Evolutionary conservation across 768 basidiomycete species (phyloP), one percentile per base, ranked within the genome.

Genomic region (Filobasidium wieringae): DNA sequence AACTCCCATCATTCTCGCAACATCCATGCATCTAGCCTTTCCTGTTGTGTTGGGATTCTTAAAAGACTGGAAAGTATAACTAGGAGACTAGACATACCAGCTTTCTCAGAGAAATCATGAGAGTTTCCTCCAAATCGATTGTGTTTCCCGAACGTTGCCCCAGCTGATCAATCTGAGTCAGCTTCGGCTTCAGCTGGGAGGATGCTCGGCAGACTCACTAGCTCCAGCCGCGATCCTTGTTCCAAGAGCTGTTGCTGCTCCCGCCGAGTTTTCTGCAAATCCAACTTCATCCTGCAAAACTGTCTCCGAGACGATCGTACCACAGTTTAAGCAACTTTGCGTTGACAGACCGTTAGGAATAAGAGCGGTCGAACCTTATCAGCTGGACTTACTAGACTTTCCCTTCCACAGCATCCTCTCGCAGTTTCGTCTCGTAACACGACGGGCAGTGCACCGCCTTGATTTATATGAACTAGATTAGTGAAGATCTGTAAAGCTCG

Each of bases 181-280:
- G 12, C 30, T 30, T 51, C 36, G 36, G 17, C 17, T 7, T 12
- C 17, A 26, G 30, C 11, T 9, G 27, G 27, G 14, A 31, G 24
- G 0, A 22, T 14, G n/a, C 12, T n/a, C n/a, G n/a, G n/a, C n/a
- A n/a, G 27, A 81, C 87, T 72, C 68, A 96, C 92, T 92, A 45
- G 91, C 84, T 56, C 88, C 87, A 66, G 88, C 85, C 0, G 81
- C 87, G 12, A 99, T 89, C 66, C 87, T 95, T 2, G 86, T 84
- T 2, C 95, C 95, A 67, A 92, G 87, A 1, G 95, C 92, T 79
- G 96, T 88, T 1, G 93, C 92, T 4, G 91, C 88, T 26, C 95
- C 95, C 29, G 81, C 80, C 11, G 85, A 81, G 4, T 87, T 86
- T 78, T 99, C 95, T n/a, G 90, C 89, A 65, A 99, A 99, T 0